phyloP scores from a whole-genome alignment of 495 filamentous ascomycete genomes.

The Hypomontagnella submonticulosa region DNA sequence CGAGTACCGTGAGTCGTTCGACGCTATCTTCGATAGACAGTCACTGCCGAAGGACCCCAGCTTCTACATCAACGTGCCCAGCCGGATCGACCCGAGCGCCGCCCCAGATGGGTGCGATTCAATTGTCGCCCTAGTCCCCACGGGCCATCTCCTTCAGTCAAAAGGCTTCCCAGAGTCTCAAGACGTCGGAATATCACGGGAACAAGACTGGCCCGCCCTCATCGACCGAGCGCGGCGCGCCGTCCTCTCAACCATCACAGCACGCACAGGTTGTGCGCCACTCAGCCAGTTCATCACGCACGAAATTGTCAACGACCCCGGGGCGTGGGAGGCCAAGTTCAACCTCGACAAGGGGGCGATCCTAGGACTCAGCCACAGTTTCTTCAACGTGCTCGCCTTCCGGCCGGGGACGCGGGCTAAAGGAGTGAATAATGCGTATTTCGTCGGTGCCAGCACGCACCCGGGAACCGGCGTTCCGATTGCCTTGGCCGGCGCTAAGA shows the following conservation, averaged over 20 bases:
- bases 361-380: conserved; percentile 72
- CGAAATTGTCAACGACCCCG: conserved; percentile 71
- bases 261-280: conserved; percentile 61
- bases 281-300: conserved; percentile 61
- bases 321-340: conserved; percentile 69
- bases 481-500: conserved; percentile 69
- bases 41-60: conserved; percentile 69
- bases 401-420: conserved; percentile 67
- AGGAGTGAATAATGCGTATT: conserved; percentile 63
- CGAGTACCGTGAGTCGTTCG: conserved; percentile 73
- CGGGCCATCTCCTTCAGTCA: conserved; percentile 64
- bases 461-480: conserved; percentile 79
- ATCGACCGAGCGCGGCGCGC: conserved; percentile 61
- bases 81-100: conserved; percentile 70
- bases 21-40: conserved; percentile 75
- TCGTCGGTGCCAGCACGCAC: conserved; percentile 77
- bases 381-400: conserved; percentile 77
- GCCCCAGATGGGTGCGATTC: conserved; percentile 70
- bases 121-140: conserved; percentile 73
- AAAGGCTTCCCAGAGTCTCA: conserved; percentile 23
- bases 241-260: conserved; percentile 65
- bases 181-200: conserved; percentile 47
- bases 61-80: conserved; percentile 80
- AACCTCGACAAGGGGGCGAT: conserved; percentile 79
- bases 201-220: conserved; percentile 68